phyloP scores from a whole-genome alignment of 1,139 yeast genomes.

The Arxiozyma telluris region DNA sequence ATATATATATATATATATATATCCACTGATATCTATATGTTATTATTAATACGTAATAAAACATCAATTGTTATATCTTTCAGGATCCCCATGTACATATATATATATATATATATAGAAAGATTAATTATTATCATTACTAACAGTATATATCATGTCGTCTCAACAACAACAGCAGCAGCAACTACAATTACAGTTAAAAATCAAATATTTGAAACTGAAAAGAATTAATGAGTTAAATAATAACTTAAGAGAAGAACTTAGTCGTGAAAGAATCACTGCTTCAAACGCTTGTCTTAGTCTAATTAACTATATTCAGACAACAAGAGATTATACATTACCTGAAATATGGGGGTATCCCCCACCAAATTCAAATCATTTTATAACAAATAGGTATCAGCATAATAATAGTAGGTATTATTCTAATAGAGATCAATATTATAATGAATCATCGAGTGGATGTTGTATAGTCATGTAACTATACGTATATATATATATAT shows the following conservation, averaged over 20 bases:
- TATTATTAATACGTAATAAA: not conserved
- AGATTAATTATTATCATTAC: no score
- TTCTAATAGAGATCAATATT: not conserved
- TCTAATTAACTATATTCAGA: slow-evolving; percentile 37
- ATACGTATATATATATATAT: not conserved
- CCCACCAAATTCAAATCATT: slow-evolving; percentile 42
- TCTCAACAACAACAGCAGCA: slow-evolving; percentile 5
- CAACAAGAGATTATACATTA: slow-evolving; percentile 44
- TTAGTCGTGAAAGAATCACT: slow-evolving; percentile 51
- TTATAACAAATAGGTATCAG: slow-evolving; percentile 18
- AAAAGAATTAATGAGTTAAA: slow-evolving; percentile 58
- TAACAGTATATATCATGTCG: not conserved
- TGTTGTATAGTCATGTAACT: slow-evolving; percentile 9
- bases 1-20: not conserved
- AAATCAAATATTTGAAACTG: slow-evolving; percentile 41
- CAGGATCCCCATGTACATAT: no score
- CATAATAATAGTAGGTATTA: not conserved
- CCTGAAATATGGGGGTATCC: slow-evolving; percentile 46
- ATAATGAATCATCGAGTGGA: slow-evolving; percentile 2
- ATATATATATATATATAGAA: no score
- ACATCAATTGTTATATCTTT: no score
- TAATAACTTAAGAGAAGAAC: slow-evolving; percentile 43
- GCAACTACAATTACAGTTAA: slow-evolving; percentile 21
- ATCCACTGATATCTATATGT: not conserved
- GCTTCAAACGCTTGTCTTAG: slow-evolving; percentile 59